phyloP scores from a whole-genome alignment of 2,329 filamentous ascomycete genomes.

The Pseudogymnoascus sp. region DNA sequence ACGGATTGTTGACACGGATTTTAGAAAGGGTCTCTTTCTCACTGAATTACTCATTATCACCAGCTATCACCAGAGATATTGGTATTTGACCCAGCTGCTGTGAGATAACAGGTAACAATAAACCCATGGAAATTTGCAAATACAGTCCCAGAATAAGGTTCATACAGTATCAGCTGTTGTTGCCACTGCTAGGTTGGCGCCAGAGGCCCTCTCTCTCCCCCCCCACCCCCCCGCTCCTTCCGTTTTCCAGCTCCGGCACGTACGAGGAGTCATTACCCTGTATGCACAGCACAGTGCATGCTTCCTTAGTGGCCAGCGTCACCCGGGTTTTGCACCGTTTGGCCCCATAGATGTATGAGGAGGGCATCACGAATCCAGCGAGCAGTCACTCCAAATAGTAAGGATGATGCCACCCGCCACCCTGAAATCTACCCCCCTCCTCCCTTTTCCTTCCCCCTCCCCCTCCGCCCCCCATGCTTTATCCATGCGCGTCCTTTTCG shows the following conservation, averaged over 20 bases:
- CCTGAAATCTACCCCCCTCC: neutral
- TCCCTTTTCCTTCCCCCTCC: too few species aligned
- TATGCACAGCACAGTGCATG: neutral
- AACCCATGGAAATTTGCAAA: neutral
- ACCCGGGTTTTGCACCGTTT: neutral
- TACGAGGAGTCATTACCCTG: neutral
- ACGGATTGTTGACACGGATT: neutral
- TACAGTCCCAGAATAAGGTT: neutral
- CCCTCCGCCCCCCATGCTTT: neutral
- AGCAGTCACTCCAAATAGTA: neutral
- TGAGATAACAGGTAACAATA: neutral
- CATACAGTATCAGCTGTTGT: neutral
- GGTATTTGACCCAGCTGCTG: neutral
- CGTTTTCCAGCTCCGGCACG: neutral
- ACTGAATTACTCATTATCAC: neutral
- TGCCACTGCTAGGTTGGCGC: neutral
- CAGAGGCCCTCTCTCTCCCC: too few species aligned
- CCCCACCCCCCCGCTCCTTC: neutral
- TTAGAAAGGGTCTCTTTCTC: neutral
- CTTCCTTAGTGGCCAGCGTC: neutral
- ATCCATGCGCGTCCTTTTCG: neutral
- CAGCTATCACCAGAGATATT: neutral
- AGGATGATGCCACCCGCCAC: neutral
- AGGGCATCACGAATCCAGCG: neutral
- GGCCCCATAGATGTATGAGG: neutral